Percentiles rank a stretch among this genome's conserved stretches.
phyloP scores from a whole-genome alignment of 2,329 filamentous ascomycete genomes.

The Penicillium sp. region DNA sequence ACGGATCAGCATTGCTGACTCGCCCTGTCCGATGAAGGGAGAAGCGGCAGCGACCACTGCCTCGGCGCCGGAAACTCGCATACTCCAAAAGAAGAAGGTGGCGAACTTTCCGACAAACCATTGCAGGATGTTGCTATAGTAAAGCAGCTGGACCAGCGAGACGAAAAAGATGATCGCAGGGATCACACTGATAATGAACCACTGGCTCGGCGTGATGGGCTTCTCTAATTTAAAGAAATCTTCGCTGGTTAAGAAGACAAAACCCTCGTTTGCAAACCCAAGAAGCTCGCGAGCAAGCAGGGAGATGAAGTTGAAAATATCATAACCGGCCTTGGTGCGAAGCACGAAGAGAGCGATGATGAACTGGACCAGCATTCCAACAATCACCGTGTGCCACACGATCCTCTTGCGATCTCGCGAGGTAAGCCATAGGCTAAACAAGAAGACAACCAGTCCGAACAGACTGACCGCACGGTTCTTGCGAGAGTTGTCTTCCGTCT shows the following conservation, averaged over 20 bases:
- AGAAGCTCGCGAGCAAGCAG: slow-evolving; percentile 66
- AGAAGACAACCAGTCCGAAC: slow-evolving; percentile 68
- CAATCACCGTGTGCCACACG: slow-evolving; percentile 72
- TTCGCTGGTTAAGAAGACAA: slow-evolving; percentile 60
- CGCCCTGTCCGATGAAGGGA: slow-evolving; percentile 89
- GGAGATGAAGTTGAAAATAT: slow-evolving; percentile 88
- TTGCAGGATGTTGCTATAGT: slow-evolving; percentile 73
- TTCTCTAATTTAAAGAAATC: slow-evolving; percentile 21
- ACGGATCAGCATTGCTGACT: slow-evolving; percentile 86
- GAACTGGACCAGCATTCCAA: slow-evolving; percentile 83
- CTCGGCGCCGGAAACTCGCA: slow-evolving; percentile 82
- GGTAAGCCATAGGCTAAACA: slow-evolving; percentile 61
- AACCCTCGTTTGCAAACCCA: slow-evolving; percentile 67
- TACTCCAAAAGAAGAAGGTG: slow-evolving; percentile 82
- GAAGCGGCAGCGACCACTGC: slow-evolving; percentile 90
- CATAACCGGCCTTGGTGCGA: slow-evolving; percentile 70
- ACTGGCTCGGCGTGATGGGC: slow-evolving; percentile 43
- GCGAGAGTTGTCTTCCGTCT: slow-evolving; percentile 69
- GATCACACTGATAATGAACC: slow-evolving; percentile 74
- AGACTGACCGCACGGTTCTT: slow-evolving; percentile 74
- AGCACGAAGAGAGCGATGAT: slow-evolving; percentile 84
- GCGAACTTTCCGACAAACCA: slow-evolving; percentile 89
- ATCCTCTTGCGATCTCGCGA: slow-evolving; percentile 61
- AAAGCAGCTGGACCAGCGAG: slow-evolving; percentile 78
- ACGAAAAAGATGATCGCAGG: slow-evolving; percentile 96